Base-by-base conservation (phyloP, 2,329 filamentous ascomycete species). In the Penicillium sp. region DNA sequence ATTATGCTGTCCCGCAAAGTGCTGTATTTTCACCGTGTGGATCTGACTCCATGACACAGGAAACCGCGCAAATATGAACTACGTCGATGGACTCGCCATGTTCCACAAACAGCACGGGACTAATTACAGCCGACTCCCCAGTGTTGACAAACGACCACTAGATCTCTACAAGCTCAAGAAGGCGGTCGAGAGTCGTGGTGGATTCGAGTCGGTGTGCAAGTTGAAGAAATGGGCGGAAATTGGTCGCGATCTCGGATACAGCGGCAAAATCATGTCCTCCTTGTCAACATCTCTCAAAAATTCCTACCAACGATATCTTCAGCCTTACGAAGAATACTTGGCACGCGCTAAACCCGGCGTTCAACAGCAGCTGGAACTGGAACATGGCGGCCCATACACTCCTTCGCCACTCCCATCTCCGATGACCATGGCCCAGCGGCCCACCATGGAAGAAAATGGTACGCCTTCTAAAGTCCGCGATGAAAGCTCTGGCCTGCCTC, bases 211-310 rank as follows among this genome's bases (percentile, higher is more conserved):
- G 68, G 94, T 99, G 42, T 99, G 94, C 81, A 97, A 96, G 75
- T 83, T 88, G 52, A 99, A 99, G 77, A 97, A 97, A 77, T 99
- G 94, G 94, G 94, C 94, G 14, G 94, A 99, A 73, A 97, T 99
- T 64, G 94, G 94, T 32, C 87, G 94, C 67, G 94, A 97, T 71
- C 78, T 99, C 45, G 94, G 94, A 50, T 99, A 99, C 75, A 97
- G 93, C 69, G 94, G 94, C 70, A 99, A 99, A 79, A 99, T 99
- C 59, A 99, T 99, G 94, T 97, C 93, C 2, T 97, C 94, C 8
- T 79, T 99, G 44, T 99, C 94, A 5, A 99, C 94, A 0, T 97
- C 94, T 5, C 82, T 99, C 40, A 99, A 97, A 73, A 99, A 99
- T 73, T 97, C 94, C 0, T 99, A 95, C 66, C 92, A 96, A 72